Base-by-base conservation (phyloP, 495 filamentous ascomycete genomes). In the Hypoxylon intermedium region DNA sequence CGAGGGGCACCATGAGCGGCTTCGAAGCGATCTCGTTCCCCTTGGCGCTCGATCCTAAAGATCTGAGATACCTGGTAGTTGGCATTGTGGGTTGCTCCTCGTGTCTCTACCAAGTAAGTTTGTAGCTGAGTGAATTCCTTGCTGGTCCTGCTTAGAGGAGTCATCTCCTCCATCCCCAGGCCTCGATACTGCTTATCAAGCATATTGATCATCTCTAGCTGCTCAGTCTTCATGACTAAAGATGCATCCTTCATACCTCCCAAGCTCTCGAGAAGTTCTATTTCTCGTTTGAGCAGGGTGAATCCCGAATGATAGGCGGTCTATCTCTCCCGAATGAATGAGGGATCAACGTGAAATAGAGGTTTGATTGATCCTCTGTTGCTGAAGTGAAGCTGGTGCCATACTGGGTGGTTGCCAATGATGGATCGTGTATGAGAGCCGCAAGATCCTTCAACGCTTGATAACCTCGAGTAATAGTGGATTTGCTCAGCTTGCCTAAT, bases 161-260 rank as follows among this genome's bases (percentile, higher is more conserved):
- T 84, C 85, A 94, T 92, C 65, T 93, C 90, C 6, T 89, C 65
- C 79, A 95, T 74, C 6, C 83, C 82, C 7, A 96, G 77, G 18
- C 86, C 79, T 41, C 85, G 70, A 75, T 85, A 95, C 53, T 88
- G 89, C 40, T 77, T 81, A 68, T 94, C 90, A 2, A 93, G 72
- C 5, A 77, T 74, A 60, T 93, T 82, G 6, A 90, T 67, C 23
- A 72, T 65, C 12, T 81, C 67, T 5, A 80, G 72, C 41, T 82
- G 80, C 1, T 78, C 80, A 4, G 75, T 66, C 68, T 89, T 90
- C 83, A 92, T 86, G 67, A 95, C 88, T n/a, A 83, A 77, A 9
- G 87, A 84, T 0, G 89, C 85, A 24, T 92, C 85, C 67, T 90
- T 88, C 90, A 95, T 93, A 60, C 92, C 90, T 9, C 82, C 85